Percentiles rank a stretch among this genome's conserved stretches.
Conservation (phyloP, 1,284 basidiomycete genomes). For the Mycena sp. region DNA sequence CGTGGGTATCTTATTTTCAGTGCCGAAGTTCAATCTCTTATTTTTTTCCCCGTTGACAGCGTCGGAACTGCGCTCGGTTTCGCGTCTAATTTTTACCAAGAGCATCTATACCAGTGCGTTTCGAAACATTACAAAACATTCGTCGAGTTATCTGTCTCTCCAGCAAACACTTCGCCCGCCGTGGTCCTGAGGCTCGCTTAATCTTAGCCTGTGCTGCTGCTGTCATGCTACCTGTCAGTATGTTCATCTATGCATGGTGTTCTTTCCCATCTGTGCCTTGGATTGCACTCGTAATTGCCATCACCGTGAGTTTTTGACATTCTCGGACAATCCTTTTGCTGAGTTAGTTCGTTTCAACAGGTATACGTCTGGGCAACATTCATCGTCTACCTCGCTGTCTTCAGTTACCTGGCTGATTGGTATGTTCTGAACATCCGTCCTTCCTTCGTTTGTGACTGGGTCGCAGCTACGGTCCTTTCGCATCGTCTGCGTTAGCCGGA, state of each 20-base stretch:
- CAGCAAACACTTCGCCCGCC: constrained; percentile 55
- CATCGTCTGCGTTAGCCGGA: constrained; percentile 81
- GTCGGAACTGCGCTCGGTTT: constrained; percentile 67
- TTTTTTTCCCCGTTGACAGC: background rate
- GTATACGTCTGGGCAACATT: constrained; percentile 65
- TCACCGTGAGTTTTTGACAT: constrained; percentile 50
- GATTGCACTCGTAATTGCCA: constrained; percentile 65
- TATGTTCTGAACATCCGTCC: constrained; percentile 39
- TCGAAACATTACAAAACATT: background rate
- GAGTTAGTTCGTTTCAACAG: constrained; percentile 37
- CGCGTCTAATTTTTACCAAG: constrained; percentile 68
- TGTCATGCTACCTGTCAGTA: constrained; percentile 67
- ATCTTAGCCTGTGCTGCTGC: constrained; percentile 74
- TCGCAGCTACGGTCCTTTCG: constrained; percentile 73
- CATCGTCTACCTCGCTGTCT: constrained; percentile 72
- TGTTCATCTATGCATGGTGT: constrained; percentile 76
- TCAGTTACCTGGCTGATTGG: constrained; percentile 81
- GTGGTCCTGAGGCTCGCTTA: constrained; percentile 80
- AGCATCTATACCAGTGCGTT: constrained; percentile 68
- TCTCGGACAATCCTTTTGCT: background rate
- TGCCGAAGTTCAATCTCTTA: background rate
- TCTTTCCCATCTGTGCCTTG: constrained; percentile 62
- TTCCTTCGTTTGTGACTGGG: no score
- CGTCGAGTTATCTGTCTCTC: background rate
- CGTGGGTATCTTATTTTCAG: constrained; percentile 52